phyloP scores from a whole-genome alignment of 805 yeast genomes.

The Nakazawaea molendinolei region DNA sequence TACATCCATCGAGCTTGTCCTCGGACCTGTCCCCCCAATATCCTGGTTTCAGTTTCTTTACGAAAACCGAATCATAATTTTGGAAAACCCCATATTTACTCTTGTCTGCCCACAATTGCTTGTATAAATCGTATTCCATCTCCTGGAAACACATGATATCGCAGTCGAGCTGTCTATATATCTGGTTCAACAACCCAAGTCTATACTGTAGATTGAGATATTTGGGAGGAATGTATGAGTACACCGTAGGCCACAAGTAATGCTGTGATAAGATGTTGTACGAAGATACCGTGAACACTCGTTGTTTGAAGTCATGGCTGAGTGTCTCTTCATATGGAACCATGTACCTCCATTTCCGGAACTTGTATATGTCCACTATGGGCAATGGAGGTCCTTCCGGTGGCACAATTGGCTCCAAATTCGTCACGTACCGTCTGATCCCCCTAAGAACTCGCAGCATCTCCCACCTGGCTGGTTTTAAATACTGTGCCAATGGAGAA shows the following conservation, averaged over 20 bases:
- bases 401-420: slow-evolving; percentile 8
- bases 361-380: slow-evolving; percentile 7
- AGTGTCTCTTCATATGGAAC: slow-evolving; percentile 8
- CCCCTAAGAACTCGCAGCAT: no score
- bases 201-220: slow-evolving; percentile 23
- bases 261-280: slow-evolving; percentile 32
- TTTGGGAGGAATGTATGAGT: slow-evolving; percentile 39
- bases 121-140: slow-evolving; percentile 37
- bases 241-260: slow-evolving; percentile 55
- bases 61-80: slow-evolving; percentile 41
- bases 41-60: slow-evolving; percentile 41
- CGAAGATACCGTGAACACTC: slow-evolving; percentile 24
- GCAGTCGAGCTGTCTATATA: slow-evolving; percentile 30
- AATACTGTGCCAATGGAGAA: not conserved
- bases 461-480: not conserved
- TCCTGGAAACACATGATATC: slow-evolving; percentile 61
- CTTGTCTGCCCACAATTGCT: slow-evolving; percentile 30
- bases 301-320: slow-evolving; percentile 1
- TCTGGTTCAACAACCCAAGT: slow-evolving; percentile 41
- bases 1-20: slow-evolving; percentile 54
- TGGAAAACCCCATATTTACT: slow-evolving; percentile 16
- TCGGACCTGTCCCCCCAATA: slow-evolving; percentile 41
- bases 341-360: slow-evolving; percentile 10
- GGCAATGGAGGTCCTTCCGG: slow-evolving; percentile 1
- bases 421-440: slow-evolving; percentile 8